Conservation (phyloP, 805 yeast genomes). For the Zygotorulaspora sp. region DNA sequence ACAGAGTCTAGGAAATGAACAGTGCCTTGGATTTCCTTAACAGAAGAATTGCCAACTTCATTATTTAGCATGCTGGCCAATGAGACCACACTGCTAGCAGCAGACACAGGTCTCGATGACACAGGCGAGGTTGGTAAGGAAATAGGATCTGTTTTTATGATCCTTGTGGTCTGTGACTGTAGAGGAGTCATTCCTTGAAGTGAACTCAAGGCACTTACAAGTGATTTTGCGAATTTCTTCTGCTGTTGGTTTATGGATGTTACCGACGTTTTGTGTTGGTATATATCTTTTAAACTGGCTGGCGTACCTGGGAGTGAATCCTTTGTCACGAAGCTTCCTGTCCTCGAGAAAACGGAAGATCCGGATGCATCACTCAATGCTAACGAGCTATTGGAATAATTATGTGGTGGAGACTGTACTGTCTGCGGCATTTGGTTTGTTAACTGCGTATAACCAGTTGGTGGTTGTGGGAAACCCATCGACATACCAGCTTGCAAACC, state of each 20-base stretch:
- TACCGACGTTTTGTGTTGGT: constrained; percentile 1
- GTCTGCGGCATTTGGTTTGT: constrained; percentile 6
- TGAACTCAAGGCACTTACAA: constrained; percentile 18
- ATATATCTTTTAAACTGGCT: constrained; percentile 7
- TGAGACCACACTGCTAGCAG: constrained; percentile 20
- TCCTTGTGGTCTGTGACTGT: constrained; percentile 10
- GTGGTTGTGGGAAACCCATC: neutral
- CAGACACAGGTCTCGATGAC: constrained; percentile 18
- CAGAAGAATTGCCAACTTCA: constrained; percentile 1
- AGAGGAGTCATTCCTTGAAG: constrained; percentile 22
- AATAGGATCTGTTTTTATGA: constrained; percentile 11
- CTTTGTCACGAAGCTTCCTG: constrained; percentile 6
- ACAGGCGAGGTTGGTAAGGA: constrained; percentile 16
- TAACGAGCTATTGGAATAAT: constrained; percentile 17
- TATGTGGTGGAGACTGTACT: constrained; percentile 7
- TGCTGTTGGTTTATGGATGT: constrained; percentile 6
- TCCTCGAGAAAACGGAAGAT: constrained; percentile 17
- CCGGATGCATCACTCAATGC: constrained; percentile 16
- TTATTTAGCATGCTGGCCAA: constrained; percentile 14
- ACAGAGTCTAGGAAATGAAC: constrained; percentile 3
- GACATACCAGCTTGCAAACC: neutral
- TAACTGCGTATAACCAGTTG: neutral
- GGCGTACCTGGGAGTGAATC: constrained; percentile 12
- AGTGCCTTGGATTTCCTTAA: neutral
- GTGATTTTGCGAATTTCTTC: constrained; percentile 16